Percentiles rank a stretch among this genome's conserved stretches.
Conservation (phyloP, 805 yeast species). For the Lipomyces orientalis region DNA sequence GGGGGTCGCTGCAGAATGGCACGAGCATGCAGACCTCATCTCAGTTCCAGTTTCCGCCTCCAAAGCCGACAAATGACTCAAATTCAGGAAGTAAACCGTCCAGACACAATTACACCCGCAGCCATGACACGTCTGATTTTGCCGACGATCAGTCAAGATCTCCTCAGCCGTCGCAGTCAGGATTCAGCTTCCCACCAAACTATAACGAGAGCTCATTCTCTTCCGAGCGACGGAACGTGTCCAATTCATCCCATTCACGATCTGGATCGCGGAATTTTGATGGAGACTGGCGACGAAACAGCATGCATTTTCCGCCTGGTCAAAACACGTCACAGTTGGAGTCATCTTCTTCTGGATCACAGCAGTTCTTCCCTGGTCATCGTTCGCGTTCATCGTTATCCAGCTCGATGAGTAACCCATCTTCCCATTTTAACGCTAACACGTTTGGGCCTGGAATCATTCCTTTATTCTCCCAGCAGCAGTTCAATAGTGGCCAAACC, state of each 20-base stretch:
- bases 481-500: slow-evolving; percentile 16
- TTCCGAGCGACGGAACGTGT: slow-evolving; percentile 26
- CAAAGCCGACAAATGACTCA: slow-evolving; percentile 13
- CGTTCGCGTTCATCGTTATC: slow-evolving; percentile 70
- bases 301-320: slow-evolving; percentile 22
- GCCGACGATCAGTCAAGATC: slow-evolving; percentile 18
- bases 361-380: slow-evolving; percentile 74
- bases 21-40: slow-evolving; percentile 20
- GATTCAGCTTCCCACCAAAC: slow-evolving; percentile 21
- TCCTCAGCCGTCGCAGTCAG: slow-evolving; percentile 14
- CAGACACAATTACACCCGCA: slow-evolving; percentile 30
- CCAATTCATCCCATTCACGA: slow-evolving; percentile 25
- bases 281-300: slow-evolving; percentile 36
- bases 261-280: slow-evolving; percentile 38
- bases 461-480: slow-evolving; percentile 31
- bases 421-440: slow-evolving; percentile 16
- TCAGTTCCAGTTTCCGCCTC: slow-evolving; percentile 34
- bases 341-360: slow-evolving; percentile 5
- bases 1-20: slow-evolving; percentile 21
- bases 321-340: neutral
- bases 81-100: slow-evolving; percentile 13
- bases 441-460: slow-evolving; percentile 29
- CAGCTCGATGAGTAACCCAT: slow-evolving; percentile 13
- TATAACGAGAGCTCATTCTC: slow-evolving; percentile 13
- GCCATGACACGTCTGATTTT: slow-evolving; percentile 26